These are phyloP conservation scores for Alternaria burnsii DNA, from an alignment of 2,329 filamentous ascomycete species.

Conservation along the genomic window DNA sequence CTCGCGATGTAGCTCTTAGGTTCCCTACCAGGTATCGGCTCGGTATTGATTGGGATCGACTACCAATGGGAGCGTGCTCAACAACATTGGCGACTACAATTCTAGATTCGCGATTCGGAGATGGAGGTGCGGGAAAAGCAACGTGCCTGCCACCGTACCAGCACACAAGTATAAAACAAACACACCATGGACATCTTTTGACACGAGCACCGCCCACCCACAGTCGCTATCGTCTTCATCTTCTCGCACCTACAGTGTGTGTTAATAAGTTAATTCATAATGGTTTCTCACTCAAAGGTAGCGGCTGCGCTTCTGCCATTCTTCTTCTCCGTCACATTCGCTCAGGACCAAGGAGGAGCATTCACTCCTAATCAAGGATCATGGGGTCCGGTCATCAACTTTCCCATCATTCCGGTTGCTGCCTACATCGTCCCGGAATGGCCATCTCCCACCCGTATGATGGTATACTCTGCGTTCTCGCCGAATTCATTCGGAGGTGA, in stretches of 20 bases:
- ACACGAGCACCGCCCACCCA: background rate
- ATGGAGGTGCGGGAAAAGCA: conserved; percentile 1
- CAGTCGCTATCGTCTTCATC: background rate
- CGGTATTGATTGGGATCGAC: background rate
- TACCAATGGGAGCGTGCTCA: background rate
- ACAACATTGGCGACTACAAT: conserved; percentile 2
- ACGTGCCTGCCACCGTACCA: background rate
- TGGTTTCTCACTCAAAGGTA: conserved; percentile 2
- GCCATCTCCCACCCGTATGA: conserved; percentile 24
- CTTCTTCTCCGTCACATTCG: conserved; percentile 1
- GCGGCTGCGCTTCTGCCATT: background rate
- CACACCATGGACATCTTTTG: background rate
- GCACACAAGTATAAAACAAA: background rate
- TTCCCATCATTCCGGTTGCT: conserved; percentile 33
- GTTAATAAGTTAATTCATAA: background rate
- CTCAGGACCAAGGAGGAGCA: conserved; percentile 11
- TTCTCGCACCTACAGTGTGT: background rate
- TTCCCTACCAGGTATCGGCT: background rate
- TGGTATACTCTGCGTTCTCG: conserved; percentile 30
- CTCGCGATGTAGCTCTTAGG: background rate
- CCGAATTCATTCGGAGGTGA: conserved; percentile 22
- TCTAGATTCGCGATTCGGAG: background rate
- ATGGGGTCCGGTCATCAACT: conserved; percentile 26
- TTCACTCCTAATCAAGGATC: conserved; percentile 5
- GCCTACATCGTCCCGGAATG: conserved; percentile 32